phyloP scores from a whole-genome alignment of 78 protist species.

The Emiliania huxleyi region DNA sequence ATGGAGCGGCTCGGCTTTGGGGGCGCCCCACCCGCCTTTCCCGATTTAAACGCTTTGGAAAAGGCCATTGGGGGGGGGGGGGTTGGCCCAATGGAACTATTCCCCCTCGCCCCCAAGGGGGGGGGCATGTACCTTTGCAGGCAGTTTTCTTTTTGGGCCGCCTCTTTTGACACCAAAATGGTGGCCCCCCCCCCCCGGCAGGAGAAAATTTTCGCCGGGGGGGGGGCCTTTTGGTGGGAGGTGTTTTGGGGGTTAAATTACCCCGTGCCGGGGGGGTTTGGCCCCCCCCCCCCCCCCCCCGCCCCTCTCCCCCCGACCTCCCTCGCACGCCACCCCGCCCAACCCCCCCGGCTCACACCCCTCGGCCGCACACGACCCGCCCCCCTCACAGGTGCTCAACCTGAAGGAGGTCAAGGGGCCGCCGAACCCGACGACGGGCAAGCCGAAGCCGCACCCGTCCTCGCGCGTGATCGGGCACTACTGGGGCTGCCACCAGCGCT shows the following conservation, averaged over 20 bases:
- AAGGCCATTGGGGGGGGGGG: background rate
- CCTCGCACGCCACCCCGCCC: no score
- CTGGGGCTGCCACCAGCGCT: conserved; percentile 39
- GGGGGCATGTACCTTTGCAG: conserved; percentile 30
- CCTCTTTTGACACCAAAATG: background rate
- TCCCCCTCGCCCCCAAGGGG: conserved; percentile 40
- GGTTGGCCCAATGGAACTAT: conserved; percentile 20
- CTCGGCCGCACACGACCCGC: no score
- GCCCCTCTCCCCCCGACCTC: no score
- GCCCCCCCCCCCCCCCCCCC: no score
- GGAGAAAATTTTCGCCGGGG: background rate
- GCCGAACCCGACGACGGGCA: background rate
- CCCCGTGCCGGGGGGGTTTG: background rate
- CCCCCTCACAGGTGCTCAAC: no score
- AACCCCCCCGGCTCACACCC: no score
- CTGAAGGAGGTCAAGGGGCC: background rate
- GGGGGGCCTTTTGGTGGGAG: background rate
- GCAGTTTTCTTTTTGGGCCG: background rate
- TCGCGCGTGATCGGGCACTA: background rate
- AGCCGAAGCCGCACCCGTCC: background rate
- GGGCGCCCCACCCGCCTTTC: background rate
- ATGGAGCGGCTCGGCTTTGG: conserved; percentile 37
- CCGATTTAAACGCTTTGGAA: background rate
- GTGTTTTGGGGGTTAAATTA: background rate
- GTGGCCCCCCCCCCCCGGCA: background rate